Evolutionary conservation across 2,329 filamentous ascomycete species (phyloP).

Genomic region (Nigrospora osmanthi): DNA sequence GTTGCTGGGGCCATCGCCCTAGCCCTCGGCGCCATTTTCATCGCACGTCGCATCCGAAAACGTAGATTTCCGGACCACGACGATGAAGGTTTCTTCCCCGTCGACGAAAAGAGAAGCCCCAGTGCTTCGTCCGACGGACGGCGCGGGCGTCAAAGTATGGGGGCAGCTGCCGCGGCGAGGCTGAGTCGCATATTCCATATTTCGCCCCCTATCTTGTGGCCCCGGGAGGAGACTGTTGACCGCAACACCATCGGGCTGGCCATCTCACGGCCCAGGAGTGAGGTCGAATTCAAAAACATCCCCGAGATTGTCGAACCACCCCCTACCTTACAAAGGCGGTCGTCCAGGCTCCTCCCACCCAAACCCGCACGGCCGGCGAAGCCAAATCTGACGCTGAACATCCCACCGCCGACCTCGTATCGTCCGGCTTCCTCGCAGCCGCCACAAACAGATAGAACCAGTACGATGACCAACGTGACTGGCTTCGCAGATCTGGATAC

Average conservation of each 20-base stretch:
- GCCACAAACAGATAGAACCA: conserved; percentile 46
- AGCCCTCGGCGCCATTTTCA: conserved; percentile 37
- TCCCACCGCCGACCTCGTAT: conserved; percentile 14
- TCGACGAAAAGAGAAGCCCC: conserved; percentile 27
- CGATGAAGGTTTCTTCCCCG: conserved; percentile 29
- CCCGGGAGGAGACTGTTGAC: conserved; percentile 14
- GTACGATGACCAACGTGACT: conserved; percentile 21
- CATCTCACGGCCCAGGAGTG: conserved; percentile 28
- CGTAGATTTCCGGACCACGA: conserved; percentile 25
- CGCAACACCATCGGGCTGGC: conserved; percentile 35
- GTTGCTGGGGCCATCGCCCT: conserved; percentile 40
- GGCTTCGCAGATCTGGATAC: conserved; percentile 23
- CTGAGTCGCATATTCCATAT: conserved; percentile 28
- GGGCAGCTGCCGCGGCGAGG: conserved; percentile 6
- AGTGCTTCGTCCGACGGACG: conserved; percentile 4
- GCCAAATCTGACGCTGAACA: conserved; percentile 33
- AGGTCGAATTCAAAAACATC: conserved; percentile 5
- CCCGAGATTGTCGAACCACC: conserved; percentile 9
- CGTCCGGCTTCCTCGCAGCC: conserved; percentile 28
- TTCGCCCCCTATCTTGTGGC: conserved; percentile 27
- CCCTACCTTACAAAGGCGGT: conserved; percentile 19
- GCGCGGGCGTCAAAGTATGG: neutral
- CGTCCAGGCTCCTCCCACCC: conserved; percentile 36
- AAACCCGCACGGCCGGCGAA: conserved; percentile 22
- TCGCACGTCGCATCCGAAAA: conserved; percentile 33